Conservation (phyloP, 805 yeast species). For the Monosporozyma servazzii region DNA sequence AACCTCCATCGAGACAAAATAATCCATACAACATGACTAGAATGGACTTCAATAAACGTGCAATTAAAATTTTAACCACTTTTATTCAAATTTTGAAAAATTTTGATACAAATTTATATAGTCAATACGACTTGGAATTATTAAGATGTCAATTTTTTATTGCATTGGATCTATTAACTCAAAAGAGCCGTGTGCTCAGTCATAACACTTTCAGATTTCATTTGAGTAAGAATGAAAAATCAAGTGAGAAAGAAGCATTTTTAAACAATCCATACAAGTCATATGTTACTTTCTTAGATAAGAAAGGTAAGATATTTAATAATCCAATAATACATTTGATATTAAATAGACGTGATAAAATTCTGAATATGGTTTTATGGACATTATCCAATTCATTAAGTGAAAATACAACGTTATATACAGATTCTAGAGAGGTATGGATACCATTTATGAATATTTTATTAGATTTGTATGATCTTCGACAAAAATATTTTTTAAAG, state of each 20-base stretch:
- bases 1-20: conserved; percentile 15
- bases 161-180: conserved; percentile 14
- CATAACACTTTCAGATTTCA: neutral
- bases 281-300: conserved; percentile 19
- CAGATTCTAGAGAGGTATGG: conserved; percentile 21
- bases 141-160: conserved; percentile 27
- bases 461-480: conserved; percentile 15
- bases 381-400: conserved; percentile 18
- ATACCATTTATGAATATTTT: conserved; percentile 16
- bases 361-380: conserved; percentile 23
- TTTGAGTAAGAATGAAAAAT: neutral
- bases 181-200: conserved; percentile 1
- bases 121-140: conserved; percentile 15
- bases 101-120: conserved; percentile 10
- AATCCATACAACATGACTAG: conserved; percentile 24
- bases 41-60: conserved; percentile 27
- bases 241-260: neutral
- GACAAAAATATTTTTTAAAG: conserved; percentile 20
- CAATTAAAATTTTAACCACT: conserved; percentile 24
- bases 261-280: conserved; percentile 15
- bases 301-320: conserved; percentile 12
- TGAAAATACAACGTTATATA: conserved; percentile 8
- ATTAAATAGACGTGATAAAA: conserved; percentile 17
- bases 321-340: conserved; percentile 13
- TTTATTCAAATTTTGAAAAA: conserved; percentile 15